A percentile compares a stretch with the other conserved stretches of the same genome.
These are phyloP conservation scores for Ophiocordyceps camponoti-leonardi DNA, from an alignment of 2,329 filamentous ascomycete genomes.

Conservation along the genomic window DNA sequence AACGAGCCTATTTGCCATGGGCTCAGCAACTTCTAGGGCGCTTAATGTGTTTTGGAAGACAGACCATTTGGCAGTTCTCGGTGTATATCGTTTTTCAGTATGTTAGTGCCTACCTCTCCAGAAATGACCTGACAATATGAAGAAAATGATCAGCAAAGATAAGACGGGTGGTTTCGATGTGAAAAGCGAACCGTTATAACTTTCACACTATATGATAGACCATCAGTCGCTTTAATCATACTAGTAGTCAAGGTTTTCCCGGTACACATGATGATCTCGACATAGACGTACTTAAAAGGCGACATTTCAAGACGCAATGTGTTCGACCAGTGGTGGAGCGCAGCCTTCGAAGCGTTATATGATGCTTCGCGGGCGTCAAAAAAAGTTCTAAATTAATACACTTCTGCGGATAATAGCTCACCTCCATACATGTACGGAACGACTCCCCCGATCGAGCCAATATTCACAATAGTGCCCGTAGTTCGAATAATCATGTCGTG, in stretches of 20 bases:
- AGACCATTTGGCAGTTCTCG: neutral
- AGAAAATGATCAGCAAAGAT: neutral
- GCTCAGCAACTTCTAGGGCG: neutral
- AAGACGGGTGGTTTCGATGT: neutral
- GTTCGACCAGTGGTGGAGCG: constrained; percentile 6
- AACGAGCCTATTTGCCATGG: neutral
- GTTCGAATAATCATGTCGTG: constrained; percentile 5
- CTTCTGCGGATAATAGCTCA: neutral
- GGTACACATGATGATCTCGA: neutral
- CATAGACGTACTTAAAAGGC: constrained; percentile 4
- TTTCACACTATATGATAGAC: neutral
- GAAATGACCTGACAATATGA: neutral
- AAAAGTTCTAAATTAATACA: neutral
- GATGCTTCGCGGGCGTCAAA: neutral
- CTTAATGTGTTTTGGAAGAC: neutral
- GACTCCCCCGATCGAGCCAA: constrained; percentile 7
- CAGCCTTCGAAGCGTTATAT: constrained; percentile 9
- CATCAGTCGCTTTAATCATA: neutral
- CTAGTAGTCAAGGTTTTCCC: neutral
- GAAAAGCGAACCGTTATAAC: neutral
- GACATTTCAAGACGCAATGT: constrained; percentile 7
- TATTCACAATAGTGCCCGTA: constrained; percentile 7
- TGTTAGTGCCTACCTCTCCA: neutral
- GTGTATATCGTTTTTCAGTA: neutral
- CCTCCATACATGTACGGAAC: constrained; percentile 5